Conservation (phyloP, 23 red algal species). For the Chondrus crispus region DNA sequence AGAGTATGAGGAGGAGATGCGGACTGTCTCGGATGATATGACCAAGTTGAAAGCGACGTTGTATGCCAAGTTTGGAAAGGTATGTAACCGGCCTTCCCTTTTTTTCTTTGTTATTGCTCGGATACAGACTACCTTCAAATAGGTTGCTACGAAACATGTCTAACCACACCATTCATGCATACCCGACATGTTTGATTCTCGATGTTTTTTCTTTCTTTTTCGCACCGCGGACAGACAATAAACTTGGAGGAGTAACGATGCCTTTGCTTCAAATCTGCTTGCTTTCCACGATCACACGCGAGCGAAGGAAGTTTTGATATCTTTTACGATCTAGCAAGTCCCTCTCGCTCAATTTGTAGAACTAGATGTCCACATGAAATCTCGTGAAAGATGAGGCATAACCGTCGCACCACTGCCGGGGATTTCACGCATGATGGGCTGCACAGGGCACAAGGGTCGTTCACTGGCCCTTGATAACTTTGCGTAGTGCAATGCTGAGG, state of each 20-base stretch:
- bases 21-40: conserved; percentile 9
- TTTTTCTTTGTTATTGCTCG: background rate
- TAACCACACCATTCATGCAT: background rate
- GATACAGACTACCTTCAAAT: background rate
- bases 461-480: no score
- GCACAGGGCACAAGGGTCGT: no score
- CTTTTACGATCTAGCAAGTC: no score
- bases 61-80: conserved; percentile 74
- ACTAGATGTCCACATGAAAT: no score
- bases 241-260: conserved; percentile 49
- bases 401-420: no score
- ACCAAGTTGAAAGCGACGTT: conserved; percentile 34
- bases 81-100: background rate
- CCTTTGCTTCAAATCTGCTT: no score
- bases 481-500: no score
- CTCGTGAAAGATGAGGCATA: no score
- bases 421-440: no score
- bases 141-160: background rate
- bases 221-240: conserved; percentile 30
- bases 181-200: background rate
- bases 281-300: no score
- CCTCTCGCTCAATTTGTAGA: no score
- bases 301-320: no score
- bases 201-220: background rate
- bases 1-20: background rate